phyloP scores from a whole-genome alignment of 208 protist species.

The Tritrichomonas musculus region DNA sequence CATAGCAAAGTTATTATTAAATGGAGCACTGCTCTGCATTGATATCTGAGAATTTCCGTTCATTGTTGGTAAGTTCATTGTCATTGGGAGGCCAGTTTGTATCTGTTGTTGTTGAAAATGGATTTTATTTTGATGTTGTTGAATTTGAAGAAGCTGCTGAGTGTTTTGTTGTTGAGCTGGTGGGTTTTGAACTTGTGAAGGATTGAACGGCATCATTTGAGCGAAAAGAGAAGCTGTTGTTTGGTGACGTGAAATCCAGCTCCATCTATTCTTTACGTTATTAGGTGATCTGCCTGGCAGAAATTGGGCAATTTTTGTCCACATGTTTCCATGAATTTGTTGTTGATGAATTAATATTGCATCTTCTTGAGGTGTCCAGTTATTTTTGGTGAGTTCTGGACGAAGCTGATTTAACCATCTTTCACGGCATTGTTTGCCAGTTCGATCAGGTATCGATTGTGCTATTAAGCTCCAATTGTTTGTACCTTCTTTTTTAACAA shows the following conservation, averaged over 20 bases:
- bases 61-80: no score
- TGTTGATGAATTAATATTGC: not conserved
- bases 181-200: no score
- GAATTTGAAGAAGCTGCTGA: no score
- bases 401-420: not conserved
- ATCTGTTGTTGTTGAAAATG: no score
- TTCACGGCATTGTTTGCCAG: not conserved
- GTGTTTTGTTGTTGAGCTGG: no score
- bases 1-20: no score
- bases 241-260: not conserved
- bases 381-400: not conserved
- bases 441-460: not conserved
- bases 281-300: not conserved
- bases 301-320: not conserved
- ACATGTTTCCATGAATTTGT: not conserved
- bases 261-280: not conserved
- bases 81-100: no score
- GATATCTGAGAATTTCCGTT: no score
- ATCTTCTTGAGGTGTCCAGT: slow-evolving; percentile 1
- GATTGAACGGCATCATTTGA: no score
- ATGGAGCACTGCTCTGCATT: no score
- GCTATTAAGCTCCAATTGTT: not conserved
- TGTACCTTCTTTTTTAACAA: not conserved
- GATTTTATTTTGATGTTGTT: no score
- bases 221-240: no score